Percentiles rank a stretch among this genome's conserved stretches.
Conservation (phyloP, 106 monocot genomes). For the Platanthera guangdongensis region DNA sequence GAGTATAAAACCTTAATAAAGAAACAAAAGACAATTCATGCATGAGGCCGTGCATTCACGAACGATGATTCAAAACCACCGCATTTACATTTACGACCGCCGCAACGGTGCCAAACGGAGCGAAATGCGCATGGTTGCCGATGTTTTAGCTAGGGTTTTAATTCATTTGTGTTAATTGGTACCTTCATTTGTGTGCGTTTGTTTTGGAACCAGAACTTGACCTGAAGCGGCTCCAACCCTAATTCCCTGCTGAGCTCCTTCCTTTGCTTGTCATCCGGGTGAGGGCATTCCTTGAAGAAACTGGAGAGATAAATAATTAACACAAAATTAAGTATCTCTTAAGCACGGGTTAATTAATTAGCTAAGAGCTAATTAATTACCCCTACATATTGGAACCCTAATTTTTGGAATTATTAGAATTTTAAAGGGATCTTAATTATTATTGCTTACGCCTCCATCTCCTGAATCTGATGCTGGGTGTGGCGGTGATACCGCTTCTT, state of each 20-base stretch:
- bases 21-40: no score
- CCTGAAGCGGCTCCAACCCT: slow-evolving; percentile 74
- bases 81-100: no score
- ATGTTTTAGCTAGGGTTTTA: not conserved
- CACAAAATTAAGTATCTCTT: no score
- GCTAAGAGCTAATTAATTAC: no score
- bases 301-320: slow-evolving; percentile 22
- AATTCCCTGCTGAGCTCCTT: slow-evolving; percentile 87
- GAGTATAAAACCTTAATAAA: slow-evolving; percentile 22
- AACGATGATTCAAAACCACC: no score
- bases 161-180: not conserved
- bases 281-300: slow-evolving; percentile 96
- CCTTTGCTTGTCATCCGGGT: slow-evolving; percentile 98
- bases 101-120: no score
- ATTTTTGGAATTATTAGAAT: no score
- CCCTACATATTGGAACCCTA: no score
- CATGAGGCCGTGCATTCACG: no score
- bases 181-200: slow-evolving; percentile 99
- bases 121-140: no score
- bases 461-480: slow-evolving; percentile 96
- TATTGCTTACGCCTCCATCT: slow-evolving; percentile 95
- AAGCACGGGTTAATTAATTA: no score
- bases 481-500: slow-evolving; percentile 97
- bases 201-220: slow-evolving; percentile 99
- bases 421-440: not conserved